Percentiles rank a stretch among this genome's conserved stretches.
phyloP scores from a whole-genome alignment of 441 rosid genomes.

The Macaranga tanarius region DNA sequence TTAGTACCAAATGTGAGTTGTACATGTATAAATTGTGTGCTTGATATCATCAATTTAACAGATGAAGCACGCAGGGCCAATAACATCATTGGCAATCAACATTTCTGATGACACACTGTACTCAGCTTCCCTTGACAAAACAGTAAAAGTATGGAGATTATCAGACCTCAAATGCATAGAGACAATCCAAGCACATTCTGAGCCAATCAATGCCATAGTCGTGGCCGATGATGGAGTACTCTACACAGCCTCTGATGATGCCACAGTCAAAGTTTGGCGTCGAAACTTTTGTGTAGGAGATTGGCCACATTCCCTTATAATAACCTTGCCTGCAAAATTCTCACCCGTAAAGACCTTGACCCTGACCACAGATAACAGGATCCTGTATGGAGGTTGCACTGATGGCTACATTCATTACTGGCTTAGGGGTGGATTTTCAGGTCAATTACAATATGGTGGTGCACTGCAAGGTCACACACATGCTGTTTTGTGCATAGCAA shows the following conservation, averaged over 20 bases:
- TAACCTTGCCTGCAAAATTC: slow-evolving; percentile 40
- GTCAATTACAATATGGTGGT: slow-evolving; percentile 46
- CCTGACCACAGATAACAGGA: slow-evolving; percentile 27
- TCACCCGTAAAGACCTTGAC: slow-evolving; percentile 48
- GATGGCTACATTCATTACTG: slow-evolving; percentile 53
- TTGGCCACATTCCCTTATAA: slow-evolving; percentile 38
- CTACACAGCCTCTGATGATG: slow-evolving; percentile 53
- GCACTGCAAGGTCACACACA: slow-evolving; percentile 54
- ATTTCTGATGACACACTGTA: slow-evolving; percentile 43
- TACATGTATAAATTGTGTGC: not conserved
- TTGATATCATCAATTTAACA: slow-evolving; percentile 11
- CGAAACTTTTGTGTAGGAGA: slow-evolving; percentile 33
- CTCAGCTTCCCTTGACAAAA: slow-evolving; percentile 52
- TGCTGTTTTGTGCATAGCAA: slow-evolving; percentile 45
- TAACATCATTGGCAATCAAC: slow-evolving; percentile 47
- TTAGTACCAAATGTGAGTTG: no score
- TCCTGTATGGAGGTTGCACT: slow-evolving; percentile 49
- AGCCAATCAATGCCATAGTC: slow-evolving; percentile 43
- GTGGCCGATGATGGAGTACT: slow-evolving; percentile 41
- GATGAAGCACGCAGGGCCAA: slow-evolving; percentile 46
- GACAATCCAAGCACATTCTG: slow-evolving; percentile 48
- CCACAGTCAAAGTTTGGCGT: slow-evolving; percentile 46
- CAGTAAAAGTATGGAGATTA: slow-evolving; percentile 53
- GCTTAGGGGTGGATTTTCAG: slow-evolving; percentile 39
- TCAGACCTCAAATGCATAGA: slow-evolving; percentile 54